These are phyloP conservation scores for Geranium rotundifolium DNA, from an alignment of 345 rosid species.

Conservation along the genomic window DNA sequence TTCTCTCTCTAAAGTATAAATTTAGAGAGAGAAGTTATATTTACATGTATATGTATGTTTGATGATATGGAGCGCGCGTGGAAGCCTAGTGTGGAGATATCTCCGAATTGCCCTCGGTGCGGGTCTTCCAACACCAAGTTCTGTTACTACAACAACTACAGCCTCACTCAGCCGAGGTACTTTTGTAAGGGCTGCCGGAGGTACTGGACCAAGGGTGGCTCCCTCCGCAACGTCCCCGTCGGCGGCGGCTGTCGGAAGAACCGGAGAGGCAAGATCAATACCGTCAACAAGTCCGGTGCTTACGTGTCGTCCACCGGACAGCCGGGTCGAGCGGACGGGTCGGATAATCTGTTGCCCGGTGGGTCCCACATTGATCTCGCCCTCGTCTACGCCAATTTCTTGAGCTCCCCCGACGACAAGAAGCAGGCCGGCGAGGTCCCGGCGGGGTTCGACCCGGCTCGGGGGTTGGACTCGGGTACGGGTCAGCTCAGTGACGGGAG, in stretches of 20 bases:
- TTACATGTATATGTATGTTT: background rate
- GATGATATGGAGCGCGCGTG: conserved; percentile 30
- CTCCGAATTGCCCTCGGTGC: conserved; percentile 43
- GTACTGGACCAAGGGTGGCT: conserved; percentile 49
- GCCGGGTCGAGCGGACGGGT: too few relatives aligned
- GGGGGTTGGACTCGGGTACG: conserved; percentile 7
- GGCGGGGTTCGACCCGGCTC: conserved; percentile 7
- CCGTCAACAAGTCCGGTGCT: background rate
- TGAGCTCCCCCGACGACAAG: conserved; percentile 23
- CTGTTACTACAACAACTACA: conserved; percentile 48
- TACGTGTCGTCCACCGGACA: background rate
- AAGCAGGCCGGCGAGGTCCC: conserved; percentile 12
- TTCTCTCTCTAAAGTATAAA: background rate
- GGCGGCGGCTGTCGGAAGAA: conserved; percentile 46
- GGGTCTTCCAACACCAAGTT: conserved; percentile 41
- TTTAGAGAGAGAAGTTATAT: too few relatives aligned
- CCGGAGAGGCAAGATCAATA: conserved; percentile 17
- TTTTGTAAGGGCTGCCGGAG: conserved; percentile 48
- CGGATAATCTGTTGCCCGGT: conserved; percentile 5
- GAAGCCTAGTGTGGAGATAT: conserved; percentile 28
- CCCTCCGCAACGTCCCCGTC: conserved; percentile 35
- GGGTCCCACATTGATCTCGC: conserved; percentile 41
- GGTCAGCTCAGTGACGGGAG: background rate
- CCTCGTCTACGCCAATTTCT: conserved; percentile 36
- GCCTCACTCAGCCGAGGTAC: conserved; percentile 41